These are phyloP conservation scores for Ascochyta pisi DNA, from an alignment of 2,329 filamentous ascomycete genomes.

Conservation along the genomic window DNA sequence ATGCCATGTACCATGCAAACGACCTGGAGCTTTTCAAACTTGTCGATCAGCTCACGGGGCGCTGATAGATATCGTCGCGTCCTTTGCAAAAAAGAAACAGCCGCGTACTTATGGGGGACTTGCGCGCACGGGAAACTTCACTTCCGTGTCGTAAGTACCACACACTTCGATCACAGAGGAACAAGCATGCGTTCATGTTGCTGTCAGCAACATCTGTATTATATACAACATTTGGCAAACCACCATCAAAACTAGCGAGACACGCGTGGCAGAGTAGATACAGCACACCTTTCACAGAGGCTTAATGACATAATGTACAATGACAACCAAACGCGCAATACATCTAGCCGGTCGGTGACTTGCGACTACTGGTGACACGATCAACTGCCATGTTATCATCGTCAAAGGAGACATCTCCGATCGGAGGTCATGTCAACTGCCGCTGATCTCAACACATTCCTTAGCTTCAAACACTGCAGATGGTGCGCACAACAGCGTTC, in stretches of 20 bases:
- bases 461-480: neutral
- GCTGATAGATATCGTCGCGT: slow-evolving; percentile 3
- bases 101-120: neutral
- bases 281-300: neutral
- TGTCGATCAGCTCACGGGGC: slow-evolving; percentile 31
- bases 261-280: neutral
- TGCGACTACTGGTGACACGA: neutral
- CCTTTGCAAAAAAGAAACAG: neutral
- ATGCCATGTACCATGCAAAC: slow-evolving; percentile 51
- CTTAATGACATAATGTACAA: slow-evolving; percentile 10
- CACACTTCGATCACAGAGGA: neutral
- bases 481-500: neutral
- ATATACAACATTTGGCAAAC: neutral
- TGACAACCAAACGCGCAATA: neutral
- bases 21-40: slow-evolving; percentile 41
- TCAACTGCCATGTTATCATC: neutral
- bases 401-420: slow-evolving; percentile 9
- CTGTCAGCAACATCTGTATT: slow-evolving; percentile 1
- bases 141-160: neutral
- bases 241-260: neutral
- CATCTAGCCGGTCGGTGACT: too few relatives aligned
- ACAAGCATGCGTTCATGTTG: neutral
- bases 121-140: neutral
- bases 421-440: neutral
- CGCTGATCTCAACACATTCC: slow-evolving; percentile 4